These are phyloP conservation scores for Spathaspora arborariae DNA, from an alignment of 805 yeast species.

Conservation along the genomic window DNA sequence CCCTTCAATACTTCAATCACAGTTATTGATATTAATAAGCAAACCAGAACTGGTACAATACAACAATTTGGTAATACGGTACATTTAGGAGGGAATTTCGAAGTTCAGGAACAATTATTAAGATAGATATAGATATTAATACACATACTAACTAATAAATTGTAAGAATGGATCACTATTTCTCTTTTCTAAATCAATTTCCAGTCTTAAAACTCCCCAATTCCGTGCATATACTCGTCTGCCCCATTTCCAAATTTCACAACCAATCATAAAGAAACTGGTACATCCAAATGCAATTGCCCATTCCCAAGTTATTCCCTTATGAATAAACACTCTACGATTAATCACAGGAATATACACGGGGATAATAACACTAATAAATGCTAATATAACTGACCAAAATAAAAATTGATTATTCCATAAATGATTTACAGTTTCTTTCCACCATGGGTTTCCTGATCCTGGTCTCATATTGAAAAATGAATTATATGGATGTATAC, in stretches of 20 bases:
- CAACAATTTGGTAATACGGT: slow-evolving; percentile 60
- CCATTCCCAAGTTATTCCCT: slow-evolving; percentile 76
- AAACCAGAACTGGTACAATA: slow-evolving; percentile 39
- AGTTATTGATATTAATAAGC: slow-evolving; percentile 52
- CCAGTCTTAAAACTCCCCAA: too few relatives aligned
- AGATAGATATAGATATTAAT: slow-evolving; percentile 1
- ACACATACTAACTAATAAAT: too few relatives aligned
- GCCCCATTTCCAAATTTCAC: slow-evolving; percentile 63
- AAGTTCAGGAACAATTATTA: slow-evolving; percentile 42
- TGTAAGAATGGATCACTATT: too few relatives aligned
- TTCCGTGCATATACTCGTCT: slow-evolving; percentile 66
- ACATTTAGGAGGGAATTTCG: slow-evolving; percentile 59
- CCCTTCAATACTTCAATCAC: slow-evolving; percentile 79
- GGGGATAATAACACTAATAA: slow-evolving; percentile 71
- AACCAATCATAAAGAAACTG: slow-evolving; percentile 51
- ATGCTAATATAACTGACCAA: slow-evolving; percentile 75
- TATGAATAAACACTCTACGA: slow-evolving; percentile 68
- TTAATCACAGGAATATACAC: slow-evolving; percentile 86
- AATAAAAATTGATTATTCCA: slow-evolving; percentile 75
- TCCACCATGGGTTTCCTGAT: slow-evolving; percentile 49
- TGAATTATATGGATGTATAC: slow-evolving; percentile 66
- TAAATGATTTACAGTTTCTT: slow-evolving; percentile 58
- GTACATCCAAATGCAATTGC: slow-evolving; percentile 64
- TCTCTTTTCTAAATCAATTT: too few relatives aligned
- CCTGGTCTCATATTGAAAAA: slow-evolving; percentile 69